Base-by-base conservation (phyloP, 805 yeast species). In the Pichia exigua region DNA sequence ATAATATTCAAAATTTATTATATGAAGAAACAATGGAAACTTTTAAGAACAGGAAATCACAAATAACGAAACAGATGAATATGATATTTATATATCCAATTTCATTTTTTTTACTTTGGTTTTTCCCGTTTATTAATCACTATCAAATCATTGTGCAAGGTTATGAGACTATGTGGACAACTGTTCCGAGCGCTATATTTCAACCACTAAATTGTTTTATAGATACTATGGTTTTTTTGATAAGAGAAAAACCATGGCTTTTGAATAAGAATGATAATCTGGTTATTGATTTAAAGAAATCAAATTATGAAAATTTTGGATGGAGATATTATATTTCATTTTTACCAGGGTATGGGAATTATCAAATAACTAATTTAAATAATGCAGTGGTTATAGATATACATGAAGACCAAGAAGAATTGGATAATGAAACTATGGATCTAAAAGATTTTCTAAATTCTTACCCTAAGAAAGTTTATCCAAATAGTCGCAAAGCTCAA, bases 41-140 rank as follows among this genome's bases (percentile, higher is more conserved):
- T 53, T 82, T 88, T 64, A 77, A 83, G 53, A 69, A 75, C 40
- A 73, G 94, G 20, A 82, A 89, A 57, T 67, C 75, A 28, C 76
- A 78, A 55, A 86, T 90, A 47, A 81, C 84, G 63, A 81, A 82
- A 51, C 96, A 90, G 68, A 81, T 87, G 77, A 82, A 82, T 60
- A 75, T 84, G 32, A 83, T 90, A 46, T 88, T 90, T 66, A 74
- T 90, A 45, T 90, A 90, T 63, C 97, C 97, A 3, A 69, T 85
- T 42, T 85, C 95, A 2, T 90, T 88, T 65, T 73, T 88, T 52
- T 73, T 85, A 27, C 67, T 89, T 45, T 90, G 97, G 97, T 62
- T 84, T 21, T 83, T 86, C 57, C 97, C 97, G 2, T 77, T 87
- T 54, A 76, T 83, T 6, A 72, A 79, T 38, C 86, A 85, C 59